Percentiles rank a stretch among this genome's conserved stretches.
These are phyloP conservation scores for Saccharomycopsis fibuligera DNA, from an alignment of 805 yeast genomes.

Conservation along the genomic window DNA sequence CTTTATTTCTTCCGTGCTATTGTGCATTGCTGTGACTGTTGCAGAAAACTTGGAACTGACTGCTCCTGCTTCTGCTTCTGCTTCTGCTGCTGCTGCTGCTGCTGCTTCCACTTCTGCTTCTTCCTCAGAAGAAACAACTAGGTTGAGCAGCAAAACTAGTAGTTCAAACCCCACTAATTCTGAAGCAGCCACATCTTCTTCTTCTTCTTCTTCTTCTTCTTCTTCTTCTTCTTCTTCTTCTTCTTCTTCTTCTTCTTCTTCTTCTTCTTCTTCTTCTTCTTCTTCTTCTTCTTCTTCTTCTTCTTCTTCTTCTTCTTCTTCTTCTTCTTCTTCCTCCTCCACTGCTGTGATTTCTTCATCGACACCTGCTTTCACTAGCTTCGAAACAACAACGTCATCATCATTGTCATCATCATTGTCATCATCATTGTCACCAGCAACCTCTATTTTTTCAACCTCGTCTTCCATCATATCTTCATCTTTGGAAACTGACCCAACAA, in stretches of 20 bases:
- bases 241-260: neutral
- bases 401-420: neutral
- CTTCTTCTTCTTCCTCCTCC: neutral
- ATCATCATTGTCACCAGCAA: neutral
- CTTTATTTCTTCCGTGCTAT: neutral
- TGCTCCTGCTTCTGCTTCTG: neutral
- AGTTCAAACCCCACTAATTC: neutral
- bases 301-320: neutral
- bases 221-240: neutral
- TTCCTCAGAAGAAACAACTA: neutral
- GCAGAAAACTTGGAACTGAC: neutral
- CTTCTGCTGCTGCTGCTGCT: neutral
- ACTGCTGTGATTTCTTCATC: neutral
- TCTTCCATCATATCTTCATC: neutral
- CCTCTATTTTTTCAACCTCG: neutral
- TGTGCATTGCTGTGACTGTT: neutral
- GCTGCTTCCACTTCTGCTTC: neutral
- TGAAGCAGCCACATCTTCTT: neutral
- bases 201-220: neutral
- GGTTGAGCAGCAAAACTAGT: neutral
- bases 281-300: neutral
- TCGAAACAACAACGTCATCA: neutral
- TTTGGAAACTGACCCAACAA: too few relatives aligned
- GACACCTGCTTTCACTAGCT: neutral
- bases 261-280: neutral